A percentile compares a stretch with the other conserved stretches of the same genome.
phyloP scores from a whole-genome alignment of 164 flowering plant genomes.

The Kalanchoe fedtschenkoi region DNA sequence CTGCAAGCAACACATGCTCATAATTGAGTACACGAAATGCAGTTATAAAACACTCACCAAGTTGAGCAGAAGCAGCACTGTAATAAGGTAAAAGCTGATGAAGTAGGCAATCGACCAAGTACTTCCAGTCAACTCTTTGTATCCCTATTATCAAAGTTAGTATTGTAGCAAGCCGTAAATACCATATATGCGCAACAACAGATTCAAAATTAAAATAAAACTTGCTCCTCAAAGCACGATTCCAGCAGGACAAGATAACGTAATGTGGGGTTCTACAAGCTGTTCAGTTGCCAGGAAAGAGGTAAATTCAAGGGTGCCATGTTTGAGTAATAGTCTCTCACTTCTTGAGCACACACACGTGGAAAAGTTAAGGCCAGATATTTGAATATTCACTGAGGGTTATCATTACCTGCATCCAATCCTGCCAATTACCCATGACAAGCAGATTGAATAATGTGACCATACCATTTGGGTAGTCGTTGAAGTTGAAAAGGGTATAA shows the following conservation, averaged over 20 bases:
- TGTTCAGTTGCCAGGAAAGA: background rate
- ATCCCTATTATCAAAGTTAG: conserved; percentile 45
- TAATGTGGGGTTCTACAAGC: no score
- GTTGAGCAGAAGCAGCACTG: conserved; percentile 68
- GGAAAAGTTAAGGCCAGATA: background rate
- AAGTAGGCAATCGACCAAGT: conserved; percentile 61
- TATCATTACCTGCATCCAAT: conserved; percentile 86
- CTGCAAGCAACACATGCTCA: background rate
- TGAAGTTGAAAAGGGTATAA: conserved; percentile 88
- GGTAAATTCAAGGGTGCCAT: background rate
- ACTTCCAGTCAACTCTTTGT: conserved; percentile 66
- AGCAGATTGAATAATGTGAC: conserved; percentile 91
- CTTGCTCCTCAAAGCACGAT: background rate
- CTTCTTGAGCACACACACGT: background rate
- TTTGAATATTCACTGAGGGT: background rate
- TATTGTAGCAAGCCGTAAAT: background rate
- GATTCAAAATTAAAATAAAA: background rate
- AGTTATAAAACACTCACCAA: conserved; percentile 37
- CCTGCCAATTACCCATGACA: conserved; percentile 87
- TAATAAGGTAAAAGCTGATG: conserved; percentile 76
- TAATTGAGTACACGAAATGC: background rate
- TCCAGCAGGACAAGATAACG: background rate
- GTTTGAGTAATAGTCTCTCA: background rate
- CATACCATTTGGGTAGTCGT: conserved; percentile 97
- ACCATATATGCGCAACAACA: background rate